A percentile compares a stretch with the other conserved stretches of the same genome.
Conservation (phyloP, 352 stramenopile species). For the Phytophthora idaei region DNA sequence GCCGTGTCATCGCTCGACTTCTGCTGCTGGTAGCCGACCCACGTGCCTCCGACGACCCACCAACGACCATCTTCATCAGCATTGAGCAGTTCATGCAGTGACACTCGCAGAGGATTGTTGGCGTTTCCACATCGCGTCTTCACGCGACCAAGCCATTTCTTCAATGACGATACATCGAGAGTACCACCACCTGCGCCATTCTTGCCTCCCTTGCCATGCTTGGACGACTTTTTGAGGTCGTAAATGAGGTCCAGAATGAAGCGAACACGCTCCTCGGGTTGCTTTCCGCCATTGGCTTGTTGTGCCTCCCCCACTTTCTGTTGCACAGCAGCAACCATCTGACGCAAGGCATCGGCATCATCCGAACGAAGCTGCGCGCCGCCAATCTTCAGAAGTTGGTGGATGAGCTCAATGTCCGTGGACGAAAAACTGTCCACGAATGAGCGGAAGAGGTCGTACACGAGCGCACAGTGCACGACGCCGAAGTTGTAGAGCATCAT, state of each 20-base stretch:
- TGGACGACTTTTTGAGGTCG: conserved; percentile 96
- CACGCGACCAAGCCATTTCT: conserved; percentile 95
- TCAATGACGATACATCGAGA: conserved; percentile 82
- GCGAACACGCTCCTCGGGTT: conserved; percentile 67
- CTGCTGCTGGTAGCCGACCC: conserved; percentile 78
- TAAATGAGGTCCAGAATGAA: conserved; percentile 96
- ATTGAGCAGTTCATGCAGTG: conserved; percentile 74
- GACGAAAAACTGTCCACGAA: conserved; percentile 78
- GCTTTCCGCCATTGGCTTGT: conserved; percentile 30
- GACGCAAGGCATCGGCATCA: conserved; percentile 81
- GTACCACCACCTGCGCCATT: conserved; percentile 35
- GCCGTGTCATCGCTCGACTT: conserved; percentile 41
- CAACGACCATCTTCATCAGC: conserved; percentile 92
- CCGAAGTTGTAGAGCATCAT: conserved; percentile 92
- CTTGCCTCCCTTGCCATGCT: conserved; percentile 75
- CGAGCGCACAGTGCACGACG: conserved; percentile 86
- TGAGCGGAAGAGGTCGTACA: conserved; percentile 91
- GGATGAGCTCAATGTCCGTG: conserved; percentile 88
- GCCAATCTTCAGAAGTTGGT: conserved; percentile 83
- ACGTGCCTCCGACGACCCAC: conserved; percentile 97
- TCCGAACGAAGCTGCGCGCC: conserved; percentile 85
- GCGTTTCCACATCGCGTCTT: conserved; percentile 89
- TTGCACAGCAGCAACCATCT: conserved; percentile 87
- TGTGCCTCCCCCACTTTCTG: conserved; percentile 63
- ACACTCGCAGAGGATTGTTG: conserved; percentile 77